Base-by-base conservation (phyloP, 1,284 basidiomycete species). In the Amylostereum chailletii region DNA sequence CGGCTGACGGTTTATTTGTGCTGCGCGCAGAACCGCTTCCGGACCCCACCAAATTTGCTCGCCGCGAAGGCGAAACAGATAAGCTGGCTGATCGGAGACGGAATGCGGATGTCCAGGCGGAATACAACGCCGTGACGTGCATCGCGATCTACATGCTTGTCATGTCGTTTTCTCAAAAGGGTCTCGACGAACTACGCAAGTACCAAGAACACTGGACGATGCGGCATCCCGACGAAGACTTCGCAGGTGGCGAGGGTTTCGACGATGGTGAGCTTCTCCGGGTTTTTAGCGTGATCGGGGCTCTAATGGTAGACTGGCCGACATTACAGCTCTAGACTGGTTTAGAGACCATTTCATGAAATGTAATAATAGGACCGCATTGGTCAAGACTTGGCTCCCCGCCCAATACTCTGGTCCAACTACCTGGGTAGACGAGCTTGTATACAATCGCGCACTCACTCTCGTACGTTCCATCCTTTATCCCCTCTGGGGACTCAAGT, bases 141-240 rank as follows among this genome's bases (percentile, higher is more conserved):
- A 83, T 96, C 37, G 86, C 94, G 39, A 76, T 99, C 48, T 98
- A 97, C 70, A 86, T 97, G 72, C 87, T 94, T 55, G 77, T 95
- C 40, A 86, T 98, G 76, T 81, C 85, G 0, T 97, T 98, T 65
- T 81, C 94, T 51, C 90, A 94, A 67, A 88, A 86, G 63, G 95
- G 93, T 7, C 92, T 95, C 51, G 82, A 92, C 57, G 77, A 76
- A 60, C 69, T 90, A 53, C 70, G 81, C 51, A 74, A 81, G 52
- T 78, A 83, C 59, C 77, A 86, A 59, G 84, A 87, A 59, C 82
- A 88, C 60, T 70, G 86, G 70, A 78, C 76, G 59, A 87, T 86
- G 81, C 72, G 79, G n/a, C 74, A 84, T 63, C 82, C 84, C 1
- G 83, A 86, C 48, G 85, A 77, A 2, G 76, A 83, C 55, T 81